phyloP scores from a whole-genome alignment of 352 stramenopile genomes.

The Globisporangium apiculatum region DNA sequence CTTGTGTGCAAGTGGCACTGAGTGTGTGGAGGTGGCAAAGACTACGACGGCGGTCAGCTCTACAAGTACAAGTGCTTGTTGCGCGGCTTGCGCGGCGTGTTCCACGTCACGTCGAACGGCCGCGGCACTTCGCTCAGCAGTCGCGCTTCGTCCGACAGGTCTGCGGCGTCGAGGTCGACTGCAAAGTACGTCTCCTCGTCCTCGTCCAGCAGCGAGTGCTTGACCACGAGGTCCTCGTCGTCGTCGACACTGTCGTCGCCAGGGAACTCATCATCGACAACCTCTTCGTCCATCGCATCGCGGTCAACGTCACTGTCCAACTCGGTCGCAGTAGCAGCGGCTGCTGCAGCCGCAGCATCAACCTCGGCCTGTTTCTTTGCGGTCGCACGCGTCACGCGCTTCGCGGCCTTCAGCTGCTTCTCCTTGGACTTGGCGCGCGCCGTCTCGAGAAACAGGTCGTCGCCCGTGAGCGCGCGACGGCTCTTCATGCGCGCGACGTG shows the following conservation, averaged over 20 bases:
- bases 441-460: constrained; percentile 35
- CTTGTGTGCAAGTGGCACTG: too few relatives aligned
- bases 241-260: constrained; percentile 14
- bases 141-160: constrained; percentile 27
- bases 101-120: constrained; percentile 77
- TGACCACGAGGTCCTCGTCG: constrained; percentile 12
- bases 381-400: constrained; percentile 12
- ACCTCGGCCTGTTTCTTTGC: constrained; percentile 16
- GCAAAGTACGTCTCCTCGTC: constrained; percentile 49
- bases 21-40: too few relatives aligned
- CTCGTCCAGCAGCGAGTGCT: constrained; percentile 16
- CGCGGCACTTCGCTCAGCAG: constrained; percentile 34
- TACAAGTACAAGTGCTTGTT: constrained; percentile 84
- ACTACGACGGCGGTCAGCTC: constrained; percentile 1
- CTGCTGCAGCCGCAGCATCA: constrained; percentile 1
- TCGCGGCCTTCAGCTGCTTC: constrained; percentile 21
- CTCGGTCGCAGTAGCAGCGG: constrained; percentile 15
- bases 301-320: constrained; percentile 13
- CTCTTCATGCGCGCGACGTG: constrained; percentile 48
- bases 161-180: constrained; percentile 27
- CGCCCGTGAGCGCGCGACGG: constrained; percentile 31
- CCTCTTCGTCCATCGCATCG: constrained; percentile 7
- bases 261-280: constrained; percentile 26
- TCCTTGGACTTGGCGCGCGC: constrained; percentile 35
- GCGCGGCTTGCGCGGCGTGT: constrained; percentile 34